Evolutionary conservation across 805 yeast species (phyloP).

Genomic region (Ogataea pilisensis): DNA sequence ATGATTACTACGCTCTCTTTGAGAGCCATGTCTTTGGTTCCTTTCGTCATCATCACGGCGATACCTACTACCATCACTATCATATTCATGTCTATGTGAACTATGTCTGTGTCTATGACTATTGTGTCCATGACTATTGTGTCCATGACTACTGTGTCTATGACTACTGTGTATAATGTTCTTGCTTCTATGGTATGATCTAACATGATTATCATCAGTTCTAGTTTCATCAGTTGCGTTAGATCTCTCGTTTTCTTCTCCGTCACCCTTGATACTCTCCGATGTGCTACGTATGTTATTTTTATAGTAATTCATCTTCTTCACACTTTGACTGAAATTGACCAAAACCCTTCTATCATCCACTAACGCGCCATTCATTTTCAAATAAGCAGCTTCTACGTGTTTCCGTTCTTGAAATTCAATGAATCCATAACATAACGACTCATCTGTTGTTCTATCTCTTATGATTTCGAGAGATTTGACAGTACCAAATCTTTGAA

Average conservation of each 20-base stretch:
- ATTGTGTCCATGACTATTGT: not conserved
- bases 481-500: conserved; percentile 58
- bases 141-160: too few species aligned
- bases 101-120: not conserved
- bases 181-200: too few species aligned
- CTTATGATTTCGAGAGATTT: conserved; percentile 47
- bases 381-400: conserved; percentile 60
- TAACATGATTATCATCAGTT: not conserved
- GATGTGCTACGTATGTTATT: not conserved
- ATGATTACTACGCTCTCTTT: not conserved
- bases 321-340: conserved; percentile 61
- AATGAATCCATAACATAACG: conserved; percentile 60
- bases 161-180: too few species aligned
- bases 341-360: conserved; percentile 64
- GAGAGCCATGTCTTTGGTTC: too few species aligned
- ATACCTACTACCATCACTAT: not conserved
- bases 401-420: conserved; percentile 44
- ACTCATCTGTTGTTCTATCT: conserved; percentile 44
- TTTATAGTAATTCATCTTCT: conserved; percentile 1
- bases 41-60: not conserved
- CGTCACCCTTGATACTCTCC: not conserved
- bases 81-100: not conserved
- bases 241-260: conserved; percentile 3
- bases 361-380: conserved; percentile 57
- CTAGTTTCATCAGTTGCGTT: not conserved